These are phyloP conservation scores for Crithidia mellificae DNA, from an alignment of 208 protist genomes.

Conservation along the genomic window DNA sequence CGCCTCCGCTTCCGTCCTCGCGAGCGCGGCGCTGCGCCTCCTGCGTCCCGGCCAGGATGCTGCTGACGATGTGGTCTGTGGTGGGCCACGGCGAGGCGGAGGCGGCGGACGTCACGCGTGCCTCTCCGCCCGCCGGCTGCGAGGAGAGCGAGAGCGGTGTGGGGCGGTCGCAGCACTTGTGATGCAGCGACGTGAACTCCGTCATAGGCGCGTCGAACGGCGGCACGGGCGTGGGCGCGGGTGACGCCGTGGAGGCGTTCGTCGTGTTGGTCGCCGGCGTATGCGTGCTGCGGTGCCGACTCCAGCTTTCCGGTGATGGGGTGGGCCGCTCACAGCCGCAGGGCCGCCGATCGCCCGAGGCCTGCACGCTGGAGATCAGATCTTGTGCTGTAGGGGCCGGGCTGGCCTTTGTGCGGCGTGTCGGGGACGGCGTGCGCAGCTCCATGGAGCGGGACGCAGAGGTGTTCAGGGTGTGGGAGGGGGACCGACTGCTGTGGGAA, in stretches of 20 bases:
- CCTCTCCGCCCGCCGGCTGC: constrained; percentile 26
- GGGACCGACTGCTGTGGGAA: neutral
- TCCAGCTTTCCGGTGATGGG: constrained; percentile 16
- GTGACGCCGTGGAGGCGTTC: constrained; percentile 11
- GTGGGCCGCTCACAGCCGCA: constrained; percentile 34
- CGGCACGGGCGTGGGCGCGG: constrained; percentile 16
- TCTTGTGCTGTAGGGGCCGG: constrained; percentile 29
- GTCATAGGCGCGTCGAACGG: constrained; percentile 17
- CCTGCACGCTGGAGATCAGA: constrained; percentile 42
- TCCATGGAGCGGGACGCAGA: constrained; percentile 7
- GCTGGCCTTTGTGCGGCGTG: constrained; percentile 16
- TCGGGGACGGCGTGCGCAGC: constrained; percentile 16
- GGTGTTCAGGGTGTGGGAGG: neutral
- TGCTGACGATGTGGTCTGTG: constrained; percentile 42
- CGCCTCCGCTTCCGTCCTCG: neutral
- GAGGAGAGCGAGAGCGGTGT: constrained; percentile 33
- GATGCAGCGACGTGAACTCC: constrained; percentile 9
- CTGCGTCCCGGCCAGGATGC: constrained; percentile 28
- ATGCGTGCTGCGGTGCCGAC: neutral
- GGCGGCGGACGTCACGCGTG: constrained; percentile 6
- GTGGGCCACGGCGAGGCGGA: constrained; percentile 49
- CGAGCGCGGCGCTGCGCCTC: constrained; percentile 29
- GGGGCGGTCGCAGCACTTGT: constrained; percentile 34
- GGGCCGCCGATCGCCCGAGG: constrained; percentile 33
- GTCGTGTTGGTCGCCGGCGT: neutral